Conservation (phyloP, 257 asterid genomes). For the Verbena officinalis region DNA sequence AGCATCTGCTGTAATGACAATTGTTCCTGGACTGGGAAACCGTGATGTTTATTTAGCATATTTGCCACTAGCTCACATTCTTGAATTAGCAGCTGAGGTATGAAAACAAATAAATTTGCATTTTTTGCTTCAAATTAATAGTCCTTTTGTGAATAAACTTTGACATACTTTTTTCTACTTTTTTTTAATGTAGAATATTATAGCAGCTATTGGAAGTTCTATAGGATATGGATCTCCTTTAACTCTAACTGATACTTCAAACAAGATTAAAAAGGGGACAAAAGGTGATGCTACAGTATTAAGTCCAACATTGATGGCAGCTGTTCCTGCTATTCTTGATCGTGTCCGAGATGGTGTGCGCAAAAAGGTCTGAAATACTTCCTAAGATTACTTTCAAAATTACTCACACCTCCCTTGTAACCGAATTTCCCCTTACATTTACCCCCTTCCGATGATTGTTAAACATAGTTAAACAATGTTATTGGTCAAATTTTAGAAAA, state of each 20-base stretch:
- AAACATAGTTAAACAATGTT: no score
- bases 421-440: no score
- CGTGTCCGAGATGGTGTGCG: slow-evolving; percentile 98
- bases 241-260: slow-evolving; percentile 95
- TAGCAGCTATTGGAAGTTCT: slow-evolving; percentile 83
- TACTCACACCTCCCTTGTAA: neutral
- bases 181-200: slow-evolving; percentile 52
- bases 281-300: slow-evolving; percentile 88
- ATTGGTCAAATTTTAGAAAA: no score
- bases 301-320: slow-evolving; percentile 87
- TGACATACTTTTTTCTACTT: slow-evolving; percentile 15
- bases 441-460: no score
- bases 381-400: slow-evolving; percentile 1
- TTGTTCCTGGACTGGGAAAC: slow-evolving; percentile 80
- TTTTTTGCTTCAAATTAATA: slow-evolving; percentile 6
- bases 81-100: slow-evolving; percentile 99
- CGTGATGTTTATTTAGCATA: slow-evolving; percentile 89
- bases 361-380: slow-evolving; percentile 65
- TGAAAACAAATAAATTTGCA: slow-evolving; percentile 3
- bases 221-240: slow-evolving; percentile 97
- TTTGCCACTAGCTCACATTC: slow-evolving; percentile 95
- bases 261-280: slow-evolving; percentile 90
- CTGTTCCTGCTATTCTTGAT: slow-evolving; percentile 98
- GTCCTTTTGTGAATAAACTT: neutral
- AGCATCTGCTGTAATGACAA: slow-evolving; percentile 87